A percentile compares a stretch with the other conserved stretches of the same genome.
Evolutionary conservation across 1,139 yeast genomes (phyloP).

Genomic region (Candida mesenterica): DNA sequence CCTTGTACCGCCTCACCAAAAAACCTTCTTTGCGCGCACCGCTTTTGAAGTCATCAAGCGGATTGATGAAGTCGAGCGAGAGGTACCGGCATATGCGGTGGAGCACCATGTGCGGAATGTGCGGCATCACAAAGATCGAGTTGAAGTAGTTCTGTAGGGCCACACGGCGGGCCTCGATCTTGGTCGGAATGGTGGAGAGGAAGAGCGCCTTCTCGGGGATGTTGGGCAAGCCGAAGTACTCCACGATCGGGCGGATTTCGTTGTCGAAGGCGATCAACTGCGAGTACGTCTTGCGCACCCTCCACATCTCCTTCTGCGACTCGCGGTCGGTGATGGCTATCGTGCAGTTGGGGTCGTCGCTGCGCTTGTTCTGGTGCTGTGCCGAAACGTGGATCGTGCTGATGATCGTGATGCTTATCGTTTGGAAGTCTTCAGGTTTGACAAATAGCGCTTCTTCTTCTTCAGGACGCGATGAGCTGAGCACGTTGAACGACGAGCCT

Average conservation of each 20-base stretch:
- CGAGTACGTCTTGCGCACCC: conserved; percentile 57
- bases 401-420: conserved; percentile 57
- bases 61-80: conserved; percentile 66
- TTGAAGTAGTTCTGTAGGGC: conserved; percentile 61
- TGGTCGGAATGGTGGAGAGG: conserved; percentile 57
- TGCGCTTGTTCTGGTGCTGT: conserved; percentile 27
- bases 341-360: conserved; percentile 60
- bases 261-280: conserved; percentile 58
- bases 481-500: conserved; percentile 25
- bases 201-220: conserved; percentile 57
- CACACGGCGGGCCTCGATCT: conserved; percentile 60
- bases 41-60: conserved; percentile 56
- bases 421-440: conserved; percentile 64
- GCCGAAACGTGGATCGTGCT: conserved; percentile 52
- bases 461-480: conserved; percentile 24
- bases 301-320: conserved; percentile 67
- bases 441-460: conserved; percentile 46
- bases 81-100: conserved; percentile 61
- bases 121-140: conserved; percentile 58
- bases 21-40: conserved; percentile 68
- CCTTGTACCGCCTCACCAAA: conserved; percentile 57
- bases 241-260: conserved; percentile 53
- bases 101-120: conserved; percentile 55
- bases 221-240: conserved; percentile 62
- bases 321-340: conserved; percentile 60